Base-by-base conservation (phyloP, 1,284 basidiomycete species). In the Clitocybe nebularis region DNA sequence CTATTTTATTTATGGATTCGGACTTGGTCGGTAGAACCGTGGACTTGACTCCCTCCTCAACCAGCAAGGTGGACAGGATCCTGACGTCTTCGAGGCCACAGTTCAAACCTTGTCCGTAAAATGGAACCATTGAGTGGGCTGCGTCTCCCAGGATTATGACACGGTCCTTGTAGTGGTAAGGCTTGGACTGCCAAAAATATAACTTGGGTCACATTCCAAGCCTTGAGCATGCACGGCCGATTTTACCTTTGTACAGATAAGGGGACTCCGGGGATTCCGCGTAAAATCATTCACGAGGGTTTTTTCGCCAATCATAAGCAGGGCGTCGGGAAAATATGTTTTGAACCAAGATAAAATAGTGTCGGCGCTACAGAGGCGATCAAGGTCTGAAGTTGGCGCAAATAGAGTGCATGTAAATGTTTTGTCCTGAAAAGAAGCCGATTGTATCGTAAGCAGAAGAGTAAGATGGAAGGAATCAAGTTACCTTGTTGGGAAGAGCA, bases 51-150 rank as follows among this genome's bases (percentile, higher is more conserved):
- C 72, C 71, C 58, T 85, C 79, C 46, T 80, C 73, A 45, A 82
- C 78, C 52, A 98, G 74, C 43, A 93, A 68, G 22, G 82, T 74
- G 45, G 83, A 79, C 50, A 99, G 75, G 36, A 98, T 82, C 48
- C 95, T 81, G 46, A 99, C 93, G 63, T 99, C 95, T 68, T 99
- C 95, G 43, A 99, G 77, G 7, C 95, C 95, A 60, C 94, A 97
- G 61, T 99, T 99, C 53, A 99, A 77, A 13, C 95, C 95, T 72
- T 99, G 95, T 16, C 93, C 95, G 64, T 95, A 99, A 70, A 99
- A 99, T 37, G 95, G 95, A 17, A 94, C 90, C 93, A 97, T 97
- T 30, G 90, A 88, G 66, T 99, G 95, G 4, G 93, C 91, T 24
- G 95, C 85, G 64, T 99, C 95, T 37, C 95, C 95, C 37, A 99